phyloP scores from a whole-genome alignment of 805 yeast species.

The Myxozyma neglecta region DNA sequence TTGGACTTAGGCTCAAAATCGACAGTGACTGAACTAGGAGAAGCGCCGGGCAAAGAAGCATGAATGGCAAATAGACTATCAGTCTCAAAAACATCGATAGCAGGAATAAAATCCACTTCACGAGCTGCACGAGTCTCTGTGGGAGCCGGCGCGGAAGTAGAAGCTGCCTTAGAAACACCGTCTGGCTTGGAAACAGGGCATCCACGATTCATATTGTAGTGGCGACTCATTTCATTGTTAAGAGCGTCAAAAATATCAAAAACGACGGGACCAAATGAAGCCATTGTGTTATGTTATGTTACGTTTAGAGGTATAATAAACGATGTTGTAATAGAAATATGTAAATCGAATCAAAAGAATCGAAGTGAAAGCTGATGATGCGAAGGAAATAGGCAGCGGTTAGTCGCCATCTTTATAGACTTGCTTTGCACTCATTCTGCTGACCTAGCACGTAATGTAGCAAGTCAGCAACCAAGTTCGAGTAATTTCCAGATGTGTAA shows the following conservation, averaged over 20 bases:
- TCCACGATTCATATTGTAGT: slow-evolving; percentile 7
- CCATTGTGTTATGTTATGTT: slow-evolving; percentile 4
- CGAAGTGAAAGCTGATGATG: neutral
- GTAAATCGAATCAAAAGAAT: neutral
- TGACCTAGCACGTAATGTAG: too few relatives aligned
- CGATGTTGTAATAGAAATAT: neutral
- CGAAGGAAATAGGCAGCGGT: neutral
- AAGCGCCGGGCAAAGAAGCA: slow-evolving; percentile 52
- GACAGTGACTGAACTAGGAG: slow-evolving; percentile 40
- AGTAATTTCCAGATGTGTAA: neutral
- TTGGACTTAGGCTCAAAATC: slow-evolving; percentile 51
- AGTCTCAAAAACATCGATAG: slow-evolving; percentile 50
- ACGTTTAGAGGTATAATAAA: neutral
- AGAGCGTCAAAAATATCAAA: slow-evolving; percentile 15
- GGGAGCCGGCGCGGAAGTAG: slow-evolving; percentile 1
- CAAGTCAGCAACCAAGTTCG: neutral
- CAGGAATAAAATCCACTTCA: slow-evolving; percentile 41
- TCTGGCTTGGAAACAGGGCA: neutral
- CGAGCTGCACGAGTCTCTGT: neutral
- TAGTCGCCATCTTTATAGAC: neutral
- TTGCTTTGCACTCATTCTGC: neutral
- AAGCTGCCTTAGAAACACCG: neutral
- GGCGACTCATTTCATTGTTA: slow-evolving; percentile 12
- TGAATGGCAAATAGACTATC: slow-evolving; percentile 46
- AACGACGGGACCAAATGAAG: slow-evolving; percentile 9